These are phyloP conservation scores for Naumovozyma baii DNA, from an alignment of 805 yeast species.

Conservation along the genomic window DNA sequence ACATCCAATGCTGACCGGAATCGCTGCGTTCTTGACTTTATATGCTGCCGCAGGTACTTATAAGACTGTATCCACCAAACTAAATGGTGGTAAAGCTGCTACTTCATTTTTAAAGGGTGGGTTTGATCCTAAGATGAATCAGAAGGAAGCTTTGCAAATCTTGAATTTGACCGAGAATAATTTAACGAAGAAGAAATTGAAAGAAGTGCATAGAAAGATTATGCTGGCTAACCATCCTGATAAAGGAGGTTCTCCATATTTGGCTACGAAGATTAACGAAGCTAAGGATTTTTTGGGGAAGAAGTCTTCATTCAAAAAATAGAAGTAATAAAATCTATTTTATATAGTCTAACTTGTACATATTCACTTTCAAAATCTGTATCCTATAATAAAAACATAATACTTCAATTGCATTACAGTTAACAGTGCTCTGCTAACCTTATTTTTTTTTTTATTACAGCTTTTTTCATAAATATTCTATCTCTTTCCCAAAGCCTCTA, in stretches of 20 bases:
- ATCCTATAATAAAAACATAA: neutral
- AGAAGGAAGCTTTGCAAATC: conserved; percentile 80
- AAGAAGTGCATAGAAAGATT: conserved; percentile 76
- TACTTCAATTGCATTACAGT: too few relatives aligned
- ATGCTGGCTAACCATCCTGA: conserved; percentile 94
- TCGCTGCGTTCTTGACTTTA: conserved; percentile 57
- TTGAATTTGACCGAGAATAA: conserved; percentile 64
- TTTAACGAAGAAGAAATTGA: conserved; percentile 53
- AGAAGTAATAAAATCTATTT: too few relatives aligned
- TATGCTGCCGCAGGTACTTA: conserved; percentile 60
- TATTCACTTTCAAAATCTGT: too few relatives aligned
- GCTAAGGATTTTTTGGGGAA: conserved; percentile 51
- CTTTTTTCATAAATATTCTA: too few relatives aligned
- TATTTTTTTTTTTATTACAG: too few relatives aligned
- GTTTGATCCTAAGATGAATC: conserved; percentile 82
- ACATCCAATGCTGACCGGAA: conserved; percentile 67
- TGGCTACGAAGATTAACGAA: conserved; percentile 88
- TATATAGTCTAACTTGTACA: too few relatives aligned
- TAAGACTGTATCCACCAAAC: conserved; percentile 33
- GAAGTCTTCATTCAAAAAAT: conserved; percentile 23
- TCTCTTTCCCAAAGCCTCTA: too few relatives aligned
- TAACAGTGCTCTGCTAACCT: too few relatives aligned
- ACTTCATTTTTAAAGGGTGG: conserved; percentile 66
- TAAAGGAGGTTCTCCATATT: conserved; percentile 82
- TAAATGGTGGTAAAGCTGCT: conserved; percentile 48